These are phyloP conservation scores for Amanita molliuscula DNA, from an alignment of 768 basidiomycete genomes.

Conservation along the genomic window DNA sequence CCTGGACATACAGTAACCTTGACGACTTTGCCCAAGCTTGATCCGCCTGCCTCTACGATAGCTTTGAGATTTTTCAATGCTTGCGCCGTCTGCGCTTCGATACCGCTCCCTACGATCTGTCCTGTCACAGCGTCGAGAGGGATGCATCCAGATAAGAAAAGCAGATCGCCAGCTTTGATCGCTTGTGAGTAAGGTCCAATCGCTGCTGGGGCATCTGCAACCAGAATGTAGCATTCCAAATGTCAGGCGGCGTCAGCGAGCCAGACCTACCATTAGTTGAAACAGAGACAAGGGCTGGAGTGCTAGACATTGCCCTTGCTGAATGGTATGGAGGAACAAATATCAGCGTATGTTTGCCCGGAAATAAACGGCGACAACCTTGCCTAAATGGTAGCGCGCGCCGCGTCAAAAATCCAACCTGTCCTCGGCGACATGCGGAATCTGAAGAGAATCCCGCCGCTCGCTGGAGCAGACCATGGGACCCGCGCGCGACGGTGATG, in stretches of 20 bases:
- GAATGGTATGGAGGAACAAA: not conserved
- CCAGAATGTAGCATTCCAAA: not conserved
- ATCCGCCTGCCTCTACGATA: constrained; percentile 76
- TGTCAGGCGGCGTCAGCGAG: not conserved
- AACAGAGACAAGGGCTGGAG: not conserved
- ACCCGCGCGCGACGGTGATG: not conserved
- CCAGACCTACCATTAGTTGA: constrained; percentile 3
- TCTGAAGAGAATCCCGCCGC: not conserved
- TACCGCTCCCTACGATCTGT: constrained; percentile 61
- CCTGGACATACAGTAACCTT: constrained; percentile 73
- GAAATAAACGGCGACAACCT: constrained; percentile 2
- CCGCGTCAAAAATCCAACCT: not conserved
- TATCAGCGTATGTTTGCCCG: not conserved
- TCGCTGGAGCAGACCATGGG: not conserved
- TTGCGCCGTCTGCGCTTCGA: constrained; percentile 75
- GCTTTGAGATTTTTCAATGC: constrained; percentile 79
- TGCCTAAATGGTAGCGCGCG: constrained; percentile 3
- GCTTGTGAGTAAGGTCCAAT: constrained; percentile 88
- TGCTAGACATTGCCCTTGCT: constrained; percentile 4
- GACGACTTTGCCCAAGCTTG: constrained; percentile 68
- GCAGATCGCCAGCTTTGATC: constrained; percentile 70
- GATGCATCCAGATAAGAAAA: constrained; percentile 88
- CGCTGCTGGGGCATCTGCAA: constrained; percentile 66
- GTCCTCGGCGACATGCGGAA: not conserved
- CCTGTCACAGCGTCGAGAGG: constrained; percentile 67